A percentile compares a stretch with the other conserved stretches of the same genome.
These are phyloP conservation scores for Dictyostelium intermedium DNA, from an alignment of 78 protist species.

Conservation along the genomic window DNA sequence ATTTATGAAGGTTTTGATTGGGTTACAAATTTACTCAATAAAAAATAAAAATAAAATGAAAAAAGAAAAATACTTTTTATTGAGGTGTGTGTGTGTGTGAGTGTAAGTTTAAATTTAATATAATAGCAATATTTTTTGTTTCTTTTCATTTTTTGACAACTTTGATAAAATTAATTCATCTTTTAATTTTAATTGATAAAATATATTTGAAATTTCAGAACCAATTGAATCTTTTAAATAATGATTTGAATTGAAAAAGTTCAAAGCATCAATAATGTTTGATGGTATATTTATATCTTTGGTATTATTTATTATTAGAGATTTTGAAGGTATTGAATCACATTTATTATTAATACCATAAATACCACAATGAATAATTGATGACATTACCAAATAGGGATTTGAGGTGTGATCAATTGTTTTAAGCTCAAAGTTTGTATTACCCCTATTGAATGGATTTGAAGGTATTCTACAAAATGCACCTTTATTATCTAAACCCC, in stretches of 20 bases:
- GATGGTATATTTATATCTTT: too few relatives aligned
- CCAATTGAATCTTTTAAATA: too few relatives aligned
- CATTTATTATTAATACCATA: slow-evolving; percentile 2
- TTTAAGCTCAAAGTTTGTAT: slow-evolving; percentile 50
- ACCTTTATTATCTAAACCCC: slow-evolving; percentile 66
- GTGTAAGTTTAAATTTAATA: too few relatives aligned
- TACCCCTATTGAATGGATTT: neutral
- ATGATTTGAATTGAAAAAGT: too few relatives aligned
- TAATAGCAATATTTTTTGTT: neutral
- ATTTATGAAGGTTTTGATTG: neutral
- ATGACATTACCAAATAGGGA: slow-evolving; percentile 36
- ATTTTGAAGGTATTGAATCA: too few relatives aligned
- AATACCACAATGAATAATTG: neutral
- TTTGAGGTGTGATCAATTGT: slow-evolving; percentile 45
- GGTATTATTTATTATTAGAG: too few relatives aligned
- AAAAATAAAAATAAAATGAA: too few relatives aligned
- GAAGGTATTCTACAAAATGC: slow-evolving; percentile 41
- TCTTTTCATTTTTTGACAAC: neutral
- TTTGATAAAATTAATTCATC: neutral
- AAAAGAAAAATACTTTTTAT: too few relatives aligned
- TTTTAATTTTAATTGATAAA: neutral
- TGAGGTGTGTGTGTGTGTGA: too few relatives aligned
- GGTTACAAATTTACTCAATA: neutral
- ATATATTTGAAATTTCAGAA: too few relatives aligned
- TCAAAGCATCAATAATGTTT: too few relatives aligned